Conservation (phyloP, 441 rosid species). For the Brassica balearica region DNA sequence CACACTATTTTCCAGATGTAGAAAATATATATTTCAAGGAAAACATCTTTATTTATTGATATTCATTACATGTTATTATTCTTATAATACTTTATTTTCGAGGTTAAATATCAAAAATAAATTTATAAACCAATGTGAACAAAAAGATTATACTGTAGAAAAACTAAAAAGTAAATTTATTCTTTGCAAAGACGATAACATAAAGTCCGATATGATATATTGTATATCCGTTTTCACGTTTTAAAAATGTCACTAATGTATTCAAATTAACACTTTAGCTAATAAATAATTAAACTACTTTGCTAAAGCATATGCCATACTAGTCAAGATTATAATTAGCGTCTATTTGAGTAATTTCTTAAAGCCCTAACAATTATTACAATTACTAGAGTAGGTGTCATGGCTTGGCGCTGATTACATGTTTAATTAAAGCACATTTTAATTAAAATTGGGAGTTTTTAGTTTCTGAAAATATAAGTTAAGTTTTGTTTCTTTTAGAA, state of each 20-base stretch:
- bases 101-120: neutral
- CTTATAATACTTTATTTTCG: neutral
- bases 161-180: neutral
- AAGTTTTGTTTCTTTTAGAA: no score
- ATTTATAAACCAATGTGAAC: neutral
- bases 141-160: neutral
- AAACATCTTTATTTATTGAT: neutral
- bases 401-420: no score
- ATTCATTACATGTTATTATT: neutral
- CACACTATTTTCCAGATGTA: neutral
- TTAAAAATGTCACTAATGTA: neutral
- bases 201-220: neutral
- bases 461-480: no score
- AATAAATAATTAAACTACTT: neutral
- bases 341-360: neutral
- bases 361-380: neutral
- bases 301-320: neutral
- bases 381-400: no score
- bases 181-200: neutral
- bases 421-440: no score
- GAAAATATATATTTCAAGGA: neutral
- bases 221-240: slow-evolving; percentile 1
- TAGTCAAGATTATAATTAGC: neutral
- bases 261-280: neutral
- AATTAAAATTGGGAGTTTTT: no score